Conservation (phyloP, 768 basidiomycete genomes). For the Pulveroboletus sp. region DNA sequence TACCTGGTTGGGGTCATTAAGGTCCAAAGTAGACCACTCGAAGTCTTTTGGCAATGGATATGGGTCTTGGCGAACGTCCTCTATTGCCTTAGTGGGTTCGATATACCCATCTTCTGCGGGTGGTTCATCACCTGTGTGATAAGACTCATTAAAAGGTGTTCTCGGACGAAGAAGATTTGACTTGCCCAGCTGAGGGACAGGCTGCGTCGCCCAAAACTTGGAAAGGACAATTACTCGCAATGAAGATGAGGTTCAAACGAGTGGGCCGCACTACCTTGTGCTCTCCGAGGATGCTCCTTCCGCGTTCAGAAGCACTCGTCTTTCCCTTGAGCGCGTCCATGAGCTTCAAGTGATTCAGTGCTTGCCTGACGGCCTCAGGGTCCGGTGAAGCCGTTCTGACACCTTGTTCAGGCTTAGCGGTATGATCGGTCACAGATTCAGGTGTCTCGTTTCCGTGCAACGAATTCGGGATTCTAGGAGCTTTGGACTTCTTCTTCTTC, state of each 20-base stretch:
- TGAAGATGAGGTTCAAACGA: slow-evolving; percentile 1
- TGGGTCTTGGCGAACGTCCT: slow-evolving; percentile 83
- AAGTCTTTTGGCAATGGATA: slow-evolving; percentile 89
- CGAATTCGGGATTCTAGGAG: slow-evolving; percentile 45
- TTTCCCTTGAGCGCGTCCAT: slow-evolving; percentile 86
- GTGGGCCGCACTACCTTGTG: slow-evolving; percentile 63
- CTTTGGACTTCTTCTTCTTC: slow-evolving; percentile 88
- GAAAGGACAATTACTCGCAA: slow-evolving; percentile 5
- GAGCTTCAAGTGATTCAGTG: slow-evolving; percentile 73
- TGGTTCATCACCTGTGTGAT: slow-evolving; percentile 50
- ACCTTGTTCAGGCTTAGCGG: slow-evolving; percentile 56
- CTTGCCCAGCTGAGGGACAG: slow-evolving; percentile 83
- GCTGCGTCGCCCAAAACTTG: slow-evolving; percentile 97
- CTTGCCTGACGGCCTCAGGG: slow-evolving; percentile 61
- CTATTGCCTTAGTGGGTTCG: slow-evolving; percentile 69
- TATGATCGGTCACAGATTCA: slow-evolving; percentile 58
- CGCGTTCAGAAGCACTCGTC: slow-evolving; percentile 65
- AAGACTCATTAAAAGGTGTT: background rate
- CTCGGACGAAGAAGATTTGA: background rate
- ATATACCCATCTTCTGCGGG: slow-evolving; percentile 81
- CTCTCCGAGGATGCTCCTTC: slow-evolving; percentile 77
- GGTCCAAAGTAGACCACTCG: slow-evolving; percentile 82
- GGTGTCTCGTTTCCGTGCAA: slow-evolving; percentile 51
- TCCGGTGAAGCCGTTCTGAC: slow-evolving; percentile 42
- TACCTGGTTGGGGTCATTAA: slow-evolving; percentile 72